phyloP scores from a whole-genome alignment of 129 eudicot genomes.

The Gnaphalium uliginosum region DNA sequence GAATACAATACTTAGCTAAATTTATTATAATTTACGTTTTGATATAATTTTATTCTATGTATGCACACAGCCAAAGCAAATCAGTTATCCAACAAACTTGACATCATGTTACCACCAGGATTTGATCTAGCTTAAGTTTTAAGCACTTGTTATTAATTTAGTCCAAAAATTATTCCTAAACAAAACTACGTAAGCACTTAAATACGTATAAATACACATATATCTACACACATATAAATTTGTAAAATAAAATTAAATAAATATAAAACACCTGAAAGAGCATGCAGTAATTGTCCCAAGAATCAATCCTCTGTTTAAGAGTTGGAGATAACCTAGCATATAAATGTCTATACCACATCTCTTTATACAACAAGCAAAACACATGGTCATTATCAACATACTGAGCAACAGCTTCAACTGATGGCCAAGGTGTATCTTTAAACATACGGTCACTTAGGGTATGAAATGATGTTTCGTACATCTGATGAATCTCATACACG shows the following conservation, averaged over 20 bases:
- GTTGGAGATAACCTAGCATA: conserved; percentile 72
- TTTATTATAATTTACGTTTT: too few relatives aligned
- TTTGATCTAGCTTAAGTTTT: not conserved
- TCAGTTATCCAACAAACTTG: not conserved
- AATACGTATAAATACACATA: not conserved
- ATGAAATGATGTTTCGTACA: conserved; percentile 87
- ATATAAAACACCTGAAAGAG: conserved; percentile 58
- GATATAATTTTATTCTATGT: too few relatives aligned
- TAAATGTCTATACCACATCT: conserved; percentile 93
- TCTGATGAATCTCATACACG: conserved; percentile 97
- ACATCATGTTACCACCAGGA: not conserved
- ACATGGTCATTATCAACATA: conserved; percentile 90
- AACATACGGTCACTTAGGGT: conserved; percentile 79
- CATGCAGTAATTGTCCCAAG: conserved; percentile 92
- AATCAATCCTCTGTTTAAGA: conserved; percentile 74
- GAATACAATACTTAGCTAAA: not conserved
- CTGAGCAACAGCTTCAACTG: conserved; percentile 79
- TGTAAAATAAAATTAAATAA: not conserved
- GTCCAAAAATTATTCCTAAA: too few relatives aligned
- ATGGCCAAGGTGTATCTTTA: conserved; percentile 93
- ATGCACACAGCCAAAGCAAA: too few relatives aligned
- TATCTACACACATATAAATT: not conserved
- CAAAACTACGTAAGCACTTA: not conserved
- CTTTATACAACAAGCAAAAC: conserved; percentile 83
- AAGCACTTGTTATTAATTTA: not conserved